Base-by-base conservation (phyloP, 805 yeast species). In the Pichia californica region DNA sequence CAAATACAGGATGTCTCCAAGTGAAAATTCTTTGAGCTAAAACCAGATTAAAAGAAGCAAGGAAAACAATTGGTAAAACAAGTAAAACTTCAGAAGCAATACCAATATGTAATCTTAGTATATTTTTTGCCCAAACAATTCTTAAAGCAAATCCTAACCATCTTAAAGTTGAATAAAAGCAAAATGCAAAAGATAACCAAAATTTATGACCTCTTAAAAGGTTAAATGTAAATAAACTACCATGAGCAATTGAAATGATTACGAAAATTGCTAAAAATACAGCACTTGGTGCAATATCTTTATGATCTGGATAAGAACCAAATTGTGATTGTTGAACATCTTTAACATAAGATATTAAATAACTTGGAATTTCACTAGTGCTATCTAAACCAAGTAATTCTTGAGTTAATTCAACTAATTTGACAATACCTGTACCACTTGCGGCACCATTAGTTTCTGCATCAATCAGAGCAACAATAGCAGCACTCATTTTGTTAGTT, bases 1-100 rank as follows among this genome's bases (percentile, higher is more conserved):
- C 89, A 10, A 79, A 71, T 40, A 76, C 79, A 7, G 91, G 89
- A 56, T 83, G 89, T 58, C 81, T 69, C 85, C 88, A 81, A 6
- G 87, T 80, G 61, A 81, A 81, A 19, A 83, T 65, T 57, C 91
- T 73, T 58, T 82, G 88, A 4, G 86, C 86, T 41, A 83, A 62
- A 19, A 81, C 73, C 59, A 81, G 67, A 55, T 79, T 80, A 54
- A 78, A 68, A 3, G 82, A 71, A 27, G 77, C 76, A 35, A 83
- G 56, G 23, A 77, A 56, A n/a, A 80, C 74, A 15, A 78, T 70
- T 4, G 88, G 79, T 9, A 79, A 63, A 50, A 78, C 70, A 23
- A 74, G 55, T 39, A 83, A 70, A 23, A 80, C 77, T 35, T 71
- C 74, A 3, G 78, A 69, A 2, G 82, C 70, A 38, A 83, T 65